These are phyloP conservation scores for Cryptosporidium baileyi DNA, from an alignment of 169 alveolate genomes.

Conservation along the genomic window DNA sequence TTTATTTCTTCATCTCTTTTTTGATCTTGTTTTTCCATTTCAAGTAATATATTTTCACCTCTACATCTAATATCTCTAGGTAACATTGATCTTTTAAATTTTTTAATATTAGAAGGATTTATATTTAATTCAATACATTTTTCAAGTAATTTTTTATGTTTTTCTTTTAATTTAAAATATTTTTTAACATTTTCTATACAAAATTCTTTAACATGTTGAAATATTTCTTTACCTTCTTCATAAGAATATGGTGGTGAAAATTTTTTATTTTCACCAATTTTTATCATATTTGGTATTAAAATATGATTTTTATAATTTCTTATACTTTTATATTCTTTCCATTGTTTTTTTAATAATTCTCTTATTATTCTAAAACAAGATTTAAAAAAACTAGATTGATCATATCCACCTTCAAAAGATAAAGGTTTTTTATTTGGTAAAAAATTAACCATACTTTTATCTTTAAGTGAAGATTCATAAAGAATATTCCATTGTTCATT, in stretches of 20 bases:
- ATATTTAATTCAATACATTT: neutral
- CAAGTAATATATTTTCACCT: conserved; percentile 44
- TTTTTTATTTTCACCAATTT: conserved; percentile 16
- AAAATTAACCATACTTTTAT: conserved; percentile 3
- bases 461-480: conserved; percentile 10
- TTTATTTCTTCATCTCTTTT: conserved; percentile 24
- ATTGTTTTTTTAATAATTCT: conserved; percentile 18
- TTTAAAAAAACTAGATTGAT: neutral
- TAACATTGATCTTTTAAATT: conserved; percentile 10
- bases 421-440: conserved; percentile 20
- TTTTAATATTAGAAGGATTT: conserved; percentile 1
- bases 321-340: conserved; percentile 1
- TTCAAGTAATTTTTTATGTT: neutral
- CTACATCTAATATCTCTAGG: conserved; percentile 52
- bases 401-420: conserved; percentile 2
- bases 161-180: neutral
- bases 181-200: neutral
- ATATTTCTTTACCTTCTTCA: neutral
- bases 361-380: conserved; percentile 40
- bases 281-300: neutral
- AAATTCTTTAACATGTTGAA: conserved; percentile 4
- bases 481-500: conserved; percentile 17
- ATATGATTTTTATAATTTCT: neutral
- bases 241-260: conserved; percentile 3
- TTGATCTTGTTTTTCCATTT: conserved; percentile 21